phyloP scores from a whole-genome alignment of 257 asterid genomes.

The Przewalskia tangutica region DNA sequence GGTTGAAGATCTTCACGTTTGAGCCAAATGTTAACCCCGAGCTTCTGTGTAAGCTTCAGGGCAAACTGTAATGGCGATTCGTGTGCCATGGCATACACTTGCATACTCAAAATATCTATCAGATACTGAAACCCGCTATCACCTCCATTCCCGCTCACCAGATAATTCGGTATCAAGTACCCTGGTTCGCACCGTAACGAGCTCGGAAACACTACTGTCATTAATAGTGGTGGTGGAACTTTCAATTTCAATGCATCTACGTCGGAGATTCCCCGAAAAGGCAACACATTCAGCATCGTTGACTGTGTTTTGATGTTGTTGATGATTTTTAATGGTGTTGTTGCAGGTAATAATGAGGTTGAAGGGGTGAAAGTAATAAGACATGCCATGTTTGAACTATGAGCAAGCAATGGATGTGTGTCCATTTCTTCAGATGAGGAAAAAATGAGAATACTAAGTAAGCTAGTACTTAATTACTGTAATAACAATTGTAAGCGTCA shows the following conservation, averaged over 20 bases:
- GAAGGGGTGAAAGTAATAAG: constrained; percentile 25
- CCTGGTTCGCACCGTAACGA: too few relatives aligned
- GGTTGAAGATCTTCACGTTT: constrained; percentile 88
- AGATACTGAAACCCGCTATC: constrained; percentile 48
- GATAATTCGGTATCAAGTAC: too few relatives aligned
- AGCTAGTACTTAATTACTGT: too few relatives aligned
- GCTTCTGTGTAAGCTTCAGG: constrained; percentile 51
- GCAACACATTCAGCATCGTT: neutral
- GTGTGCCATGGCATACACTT: constrained; percentile 80
- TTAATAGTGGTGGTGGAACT: too few relatives aligned
- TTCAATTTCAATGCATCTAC: too few relatives aligned
- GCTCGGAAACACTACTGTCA: too few relatives aligned
- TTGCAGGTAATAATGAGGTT: constrained; percentile 12
- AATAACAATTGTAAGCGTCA: too few relatives aligned
- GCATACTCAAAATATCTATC: constrained; percentile 58
- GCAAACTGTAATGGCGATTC: constrained; percentile 92
- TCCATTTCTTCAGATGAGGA: too few relatives aligned
- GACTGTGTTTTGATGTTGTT: neutral
- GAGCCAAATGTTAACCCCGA: constrained; percentile 72
- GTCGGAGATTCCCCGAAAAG: too few relatives aligned
- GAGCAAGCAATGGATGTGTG: neutral
- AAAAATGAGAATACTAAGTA: too few relatives aligned
- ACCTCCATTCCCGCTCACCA: neutral
- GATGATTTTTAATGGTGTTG: constrained; percentile 6
- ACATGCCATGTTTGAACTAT: constrained; percentile 17